These are phyloP conservation scores for Waltergamsia citrina DNA, from an alignment of 2,329 filamentous ascomycete genomes.

Conservation along the genomic window DNA sequence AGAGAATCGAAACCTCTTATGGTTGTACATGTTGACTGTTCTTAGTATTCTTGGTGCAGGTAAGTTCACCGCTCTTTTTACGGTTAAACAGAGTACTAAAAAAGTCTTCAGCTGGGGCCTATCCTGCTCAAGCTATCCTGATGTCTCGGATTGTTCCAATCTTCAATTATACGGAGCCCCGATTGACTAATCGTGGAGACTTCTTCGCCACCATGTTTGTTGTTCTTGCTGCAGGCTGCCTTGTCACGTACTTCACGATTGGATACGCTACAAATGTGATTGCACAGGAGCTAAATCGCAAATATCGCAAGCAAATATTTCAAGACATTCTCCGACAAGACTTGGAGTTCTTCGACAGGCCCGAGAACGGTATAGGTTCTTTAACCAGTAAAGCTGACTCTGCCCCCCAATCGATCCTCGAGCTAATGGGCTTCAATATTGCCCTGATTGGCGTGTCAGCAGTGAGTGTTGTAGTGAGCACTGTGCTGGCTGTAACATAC, in stretches of 20 bases:
- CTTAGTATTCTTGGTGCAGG: constrained; percentile 16
- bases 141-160: constrained; percentile 29
- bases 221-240: constrained; percentile 33
- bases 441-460: constrained; percentile 19
- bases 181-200: constrained; percentile 29
- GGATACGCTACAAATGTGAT: constrained; percentile 24
- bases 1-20: constrained; percentile 24
- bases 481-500: constrained; percentile 51
- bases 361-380: constrained; percentile 82
- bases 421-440: constrained; percentile 32
- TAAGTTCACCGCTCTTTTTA: constrained; percentile 6
- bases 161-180: constrained; percentile 22
- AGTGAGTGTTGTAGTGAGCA: constrained; percentile 17
- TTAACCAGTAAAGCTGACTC: constrained; percentile 47
- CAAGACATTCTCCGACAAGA: constrained; percentile 85
- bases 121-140: constrained; percentile 33
- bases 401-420: constrained; percentile 25
- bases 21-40: constrained; percentile 23
- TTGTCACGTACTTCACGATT: constrained; percentile 31
- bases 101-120: constrained; percentile 18
- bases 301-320: constrained; percentile 76
- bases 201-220: constrained; percentile 46
- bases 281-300: constrained; percentile 52
- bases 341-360: constrained; percentile 81
- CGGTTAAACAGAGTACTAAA: neutral